Conservation (phyloP, 225 moss, liverwort and hornwort genomes). For the Asterella californica region DNA sequence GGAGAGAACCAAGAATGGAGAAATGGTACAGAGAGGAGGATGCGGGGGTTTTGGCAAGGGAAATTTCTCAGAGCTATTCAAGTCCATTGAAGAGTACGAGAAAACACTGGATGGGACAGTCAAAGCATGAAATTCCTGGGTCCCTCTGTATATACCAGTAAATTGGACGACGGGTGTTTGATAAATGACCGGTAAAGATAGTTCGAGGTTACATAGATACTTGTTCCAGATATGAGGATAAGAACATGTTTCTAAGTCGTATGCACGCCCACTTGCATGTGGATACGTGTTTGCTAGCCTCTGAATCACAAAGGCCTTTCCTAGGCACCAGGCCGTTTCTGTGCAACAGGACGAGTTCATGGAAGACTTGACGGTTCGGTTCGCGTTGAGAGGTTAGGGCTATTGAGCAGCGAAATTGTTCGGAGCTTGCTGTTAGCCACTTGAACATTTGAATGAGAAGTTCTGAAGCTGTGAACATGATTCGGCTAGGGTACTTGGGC, state of each 20-base stretch:
- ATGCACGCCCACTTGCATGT: not conserved
- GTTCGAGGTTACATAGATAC: not conserved
- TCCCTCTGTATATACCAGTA: constrained; percentile 14
- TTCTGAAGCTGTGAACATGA: not conserved
- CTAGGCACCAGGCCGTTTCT: not conserved
- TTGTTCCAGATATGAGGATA: not conserved
- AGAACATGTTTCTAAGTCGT: not conserved
- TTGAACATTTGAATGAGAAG: not conserved
- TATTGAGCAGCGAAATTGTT: not conserved
- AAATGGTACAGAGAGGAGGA: constrained; percentile 56
- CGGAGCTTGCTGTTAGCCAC: not conserved
- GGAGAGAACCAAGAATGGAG: constrained; percentile 53
- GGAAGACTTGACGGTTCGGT: not conserved
- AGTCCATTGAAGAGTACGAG: constrained; percentile 76
- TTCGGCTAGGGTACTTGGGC: not conserved
- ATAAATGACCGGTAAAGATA: not conserved
- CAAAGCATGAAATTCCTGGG: not conserved
- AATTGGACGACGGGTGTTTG: not conserved
- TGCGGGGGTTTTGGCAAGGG: constrained; percentile 77
- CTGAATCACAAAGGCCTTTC: not conserved
- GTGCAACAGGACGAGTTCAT: not conserved
- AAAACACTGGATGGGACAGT: constrained; percentile 28
- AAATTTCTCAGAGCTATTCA: constrained; percentile 79
- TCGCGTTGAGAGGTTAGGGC: no score
- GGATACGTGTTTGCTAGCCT: not conserved